Base-by-base conservation (phyloP, 2,329 filamentous ascomycete species). In the Monilinia fructicola region DNA sequence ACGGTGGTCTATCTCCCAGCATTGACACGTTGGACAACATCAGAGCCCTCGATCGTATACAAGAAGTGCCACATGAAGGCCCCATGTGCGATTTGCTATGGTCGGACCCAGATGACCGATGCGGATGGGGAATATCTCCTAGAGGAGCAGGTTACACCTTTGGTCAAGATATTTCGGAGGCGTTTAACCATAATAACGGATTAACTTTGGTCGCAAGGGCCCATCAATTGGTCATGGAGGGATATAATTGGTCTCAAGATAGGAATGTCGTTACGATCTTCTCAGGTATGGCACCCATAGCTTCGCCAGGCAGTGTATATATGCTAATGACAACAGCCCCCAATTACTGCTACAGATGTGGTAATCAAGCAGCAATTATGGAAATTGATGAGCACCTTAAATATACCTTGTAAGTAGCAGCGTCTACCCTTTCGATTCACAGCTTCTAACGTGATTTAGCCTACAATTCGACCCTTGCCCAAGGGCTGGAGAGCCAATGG, bases 281-380 rank as follows among this genome's bases (percentile, higher is more conserved):
- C 83, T 97, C 93, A 73, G 93, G 91, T 94, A 81, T 71, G 82
- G 14, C 21, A 48, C 38, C 6, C 26, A 18, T 40, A 28, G 26
- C 14, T 31, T 40, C 21, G 6, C 18, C 48, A 54, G 59, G 26
- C 52, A 10, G 53, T 54, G 12, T n/a, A 38, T 40, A 28, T 59
- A 56, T 46, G 63, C 76, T 79, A 71, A 79, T 70, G 31, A 64
- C 69, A 54, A 35, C 76, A 88, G 91, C 91, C 64, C 91, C 91
- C 70, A 94, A 94, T 79, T 99, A 99, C 84, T 99, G 94, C 83
- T 98, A 99, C 85, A 88, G 95, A 79, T 99, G 95, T 78, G 95
- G 95, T 77, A 99, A 99, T 81, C 95, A 98, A 81, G 95, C 95
- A 67, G 95, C 95, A n/a, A 98, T 99, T 79, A 99, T 99, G 95